Evolutionary conservation across 208 protist genomes (phyloP), one percentile per base, ranked within the genome.

Genomic region (Acanthamoeba castellanii): DNA sequence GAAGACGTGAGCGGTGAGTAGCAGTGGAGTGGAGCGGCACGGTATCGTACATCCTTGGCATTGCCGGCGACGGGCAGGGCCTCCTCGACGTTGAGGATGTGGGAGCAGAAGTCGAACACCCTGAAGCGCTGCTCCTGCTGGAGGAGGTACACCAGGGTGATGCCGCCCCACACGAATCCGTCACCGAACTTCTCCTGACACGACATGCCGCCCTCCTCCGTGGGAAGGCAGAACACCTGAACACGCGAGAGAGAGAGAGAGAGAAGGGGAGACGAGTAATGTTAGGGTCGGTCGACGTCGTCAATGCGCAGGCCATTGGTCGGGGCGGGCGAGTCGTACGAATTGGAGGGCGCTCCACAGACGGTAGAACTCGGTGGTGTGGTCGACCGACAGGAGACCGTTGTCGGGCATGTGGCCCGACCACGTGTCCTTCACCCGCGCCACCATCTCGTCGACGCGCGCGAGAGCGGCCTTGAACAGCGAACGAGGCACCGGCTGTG

Each of bases 291-390:
- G n/a, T n/a, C n/a, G n/a, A n/a, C n/a, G n/a, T n/a, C n/a, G n/a
- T n/a, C n/a, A n/a, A n/a, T n/a, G n/a, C n/a, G n/a, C n/a, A n/a
- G n/a, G n/a, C n/a, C n/a, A n/a, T n/a, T n/a, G n/a, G n/a, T n/a
- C n/a, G n/a, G 57, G 25, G 47, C 3, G n/a, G 34, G 18, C 7
- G 34, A 6, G 90, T 4, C 78, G 61, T 81, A 90, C 57, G 78
- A 98, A 98, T 94, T 97, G 95, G 3, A 98, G 37, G 52, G 96
- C 93, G 50, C 57, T 94, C 97, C 97, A 98, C 55, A 98, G 66
- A 59, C 97, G 90, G 70, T 98, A 97, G 34, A 98, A 97, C 68
- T 97, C 96, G 1, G 82, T 96, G 6, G 88, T 90, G 3, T 52
- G 78, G 68, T 98, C 97, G 25, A 97, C 61, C 25, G 74, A 45